Base-by-base conservation (phyloP, 345 rosid species). In the Camelina neglecta region DNA sequence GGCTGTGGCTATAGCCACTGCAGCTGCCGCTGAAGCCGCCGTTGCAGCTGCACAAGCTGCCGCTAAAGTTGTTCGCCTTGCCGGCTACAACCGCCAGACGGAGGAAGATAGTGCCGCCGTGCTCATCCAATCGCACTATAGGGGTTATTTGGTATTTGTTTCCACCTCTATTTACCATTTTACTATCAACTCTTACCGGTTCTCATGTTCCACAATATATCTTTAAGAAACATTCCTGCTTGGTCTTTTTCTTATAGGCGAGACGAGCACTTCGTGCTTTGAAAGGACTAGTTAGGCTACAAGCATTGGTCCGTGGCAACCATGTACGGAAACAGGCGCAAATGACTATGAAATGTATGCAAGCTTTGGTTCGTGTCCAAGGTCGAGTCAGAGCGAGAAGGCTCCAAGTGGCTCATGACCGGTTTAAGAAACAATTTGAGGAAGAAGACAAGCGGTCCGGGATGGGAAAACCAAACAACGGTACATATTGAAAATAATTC, bases 311-410 rank as follows among this genome's bases (percentile, higher is more conserved):
- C 51, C 90, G 99, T 72, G 99, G 99, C 13, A 84, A 95, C 73
- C 92, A 95, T 58, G 99, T 92, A 67, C 74, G 99, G 4, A 95
- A 92, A 83, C 98, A 93, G 80, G 98, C 99, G 7, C 93, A 90
- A 69, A 95, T 90, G 93, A 92, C 98, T 48, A 90, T 95, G 97
- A 85, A 91, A 69, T 90, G 98, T 80, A 95, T 93, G 99, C 99
- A 95, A 77, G 96, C 99, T 8, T 80, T 93, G 8, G 97, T 93
- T 5, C 92, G 99, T 3, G 97, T 95, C 57, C 99, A 93, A 72
- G 96, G 93, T 18, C 85, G 96, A 80, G 99, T 93, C 10, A 67
- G 94, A 70, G 94, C 96, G 0, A 90, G 93, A 31, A 83, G 96
- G 47, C 87, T 92, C 24, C 93, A 88, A 55, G 51, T 88, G 64